Evolutionary conservation across 495 filamentous ascomycete genomes (phyloP).

Genomic region (Evernia prunastri): DNA sequence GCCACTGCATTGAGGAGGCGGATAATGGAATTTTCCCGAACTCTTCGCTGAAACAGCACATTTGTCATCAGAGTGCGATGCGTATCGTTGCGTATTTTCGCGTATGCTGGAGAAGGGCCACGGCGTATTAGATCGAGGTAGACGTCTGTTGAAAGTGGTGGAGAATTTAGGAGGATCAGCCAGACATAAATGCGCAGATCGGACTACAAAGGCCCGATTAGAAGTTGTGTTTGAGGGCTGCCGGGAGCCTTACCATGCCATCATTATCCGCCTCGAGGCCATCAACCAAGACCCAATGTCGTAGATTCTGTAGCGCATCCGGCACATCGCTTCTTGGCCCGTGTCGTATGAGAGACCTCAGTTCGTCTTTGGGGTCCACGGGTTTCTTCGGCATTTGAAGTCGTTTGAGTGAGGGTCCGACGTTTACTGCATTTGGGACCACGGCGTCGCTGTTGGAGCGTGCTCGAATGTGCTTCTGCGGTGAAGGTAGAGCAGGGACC

Average conservation of each 20-base stretch:
- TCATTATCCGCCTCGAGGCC: constrained; percentile 76
- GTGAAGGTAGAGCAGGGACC: constrained; percentile 29
- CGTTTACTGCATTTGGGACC: constrained; percentile 34
- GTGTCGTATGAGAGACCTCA: constrained; percentile 61
- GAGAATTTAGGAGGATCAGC: constrained; percentile 82
- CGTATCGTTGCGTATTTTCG: constrained; percentile 96
- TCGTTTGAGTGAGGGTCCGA: constrained; percentile 34
- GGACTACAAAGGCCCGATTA: constrained; percentile 52
- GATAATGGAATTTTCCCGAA: constrained; percentile 91
- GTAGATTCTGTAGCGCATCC: constrained; percentile 63
- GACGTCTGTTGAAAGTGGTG: constrained; percentile 72
- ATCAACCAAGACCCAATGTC: constrained; percentile 69
- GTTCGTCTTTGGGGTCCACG: constrained; percentile 51
- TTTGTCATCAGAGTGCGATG: constrained; percentile 95
- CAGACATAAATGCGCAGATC: constrained; percentile 89
- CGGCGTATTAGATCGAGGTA: constrained; percentile 90
- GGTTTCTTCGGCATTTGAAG: constrained; percentile 49
- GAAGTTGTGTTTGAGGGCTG: background rate
- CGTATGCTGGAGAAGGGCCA: constrained; percentile 85
- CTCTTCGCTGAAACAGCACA: constrained; percentile 87
- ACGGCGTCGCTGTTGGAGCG: constrained; percentile 71
- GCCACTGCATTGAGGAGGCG: constrained; percentile 93
- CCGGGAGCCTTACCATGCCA: constrained; percentile 67
- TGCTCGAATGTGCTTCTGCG: constrained; percentile 49
- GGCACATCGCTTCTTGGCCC: constrained; percentile 62